Evolutionary conservation across 805 yeast genomes (phyloP), one percentile per base, ranked within the genome.

Genomic region (Yarrowia sp.): DNA sequence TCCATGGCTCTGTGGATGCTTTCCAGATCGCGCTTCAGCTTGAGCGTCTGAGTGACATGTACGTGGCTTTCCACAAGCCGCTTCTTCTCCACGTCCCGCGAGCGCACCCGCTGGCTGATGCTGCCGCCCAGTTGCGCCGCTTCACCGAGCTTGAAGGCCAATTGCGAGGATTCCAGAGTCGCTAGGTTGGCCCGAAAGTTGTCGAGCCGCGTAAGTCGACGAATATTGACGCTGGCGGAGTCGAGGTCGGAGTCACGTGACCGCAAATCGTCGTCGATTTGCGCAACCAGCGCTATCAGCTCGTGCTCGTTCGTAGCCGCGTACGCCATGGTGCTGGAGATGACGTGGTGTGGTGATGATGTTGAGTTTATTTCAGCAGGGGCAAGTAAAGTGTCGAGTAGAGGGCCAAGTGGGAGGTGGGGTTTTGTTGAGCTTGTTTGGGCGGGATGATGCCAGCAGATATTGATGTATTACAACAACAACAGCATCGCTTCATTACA

Each of bases 1-100:
- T 83, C 86, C 60, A 93, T 79, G 5, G 96, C 88, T 53, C 82
- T 81, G 68, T 84, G 76, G 6, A 90, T 86, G 61, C 84, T 84
- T 41, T 81, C 77, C 10, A 93, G 80, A 66, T 84, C 83, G 31
- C 79, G 79, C 68, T 87, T 87, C 64, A 93, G 75, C n/a, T 78
- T 72, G 64, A 86, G 84, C 1, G 88, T 86, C 63, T 85, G 76
- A 36, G 80, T 77, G 3, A 90, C 93, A 69, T 85, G 90, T 14
- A 78, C 75, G 19, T 84, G 78, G 0, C 96, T 84, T 42, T 79
- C 74, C 56, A 79, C 74, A 14, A 92, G 88, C 36, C 87, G 80
- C 5, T 79, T 75, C 64, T 86, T 83, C 68, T 92, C 96, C 39
- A 76, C 76, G 71, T 90, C 96, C 39, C 89, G 76, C 2, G 84